Conservation (phyloP, 805 yeast genomes). For the Kodamaea fukazawae region DNA sequence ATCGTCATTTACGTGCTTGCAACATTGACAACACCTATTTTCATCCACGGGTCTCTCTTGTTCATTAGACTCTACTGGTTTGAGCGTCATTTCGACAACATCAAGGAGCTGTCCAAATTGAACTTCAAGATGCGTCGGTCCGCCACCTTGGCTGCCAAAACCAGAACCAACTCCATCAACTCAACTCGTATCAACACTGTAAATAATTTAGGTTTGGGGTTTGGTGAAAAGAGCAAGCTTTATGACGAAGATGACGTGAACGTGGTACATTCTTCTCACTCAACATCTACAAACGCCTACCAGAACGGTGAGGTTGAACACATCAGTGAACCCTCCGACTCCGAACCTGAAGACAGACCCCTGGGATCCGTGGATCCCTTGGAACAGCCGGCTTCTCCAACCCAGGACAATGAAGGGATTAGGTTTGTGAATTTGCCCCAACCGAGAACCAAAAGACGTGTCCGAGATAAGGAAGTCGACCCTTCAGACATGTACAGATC, state of each 20-base stretch:
- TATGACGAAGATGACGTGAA: slow-evolving; percentile 3
- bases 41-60: slow-evolving; percentile 76
- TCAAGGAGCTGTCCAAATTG: slow-evolving; percentile 70
- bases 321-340: slow-evolving; percentile 45
- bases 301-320: slow-evolving; percentile 21
- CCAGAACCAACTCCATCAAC: slow-evolving; percentile 38
- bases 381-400: neutral
- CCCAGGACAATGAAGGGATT: slow-evolving; percentile 34
- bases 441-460: slow-evolving; percentile 36
- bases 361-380: neutral
- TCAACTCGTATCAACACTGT: slow-evolving; percentile 25
- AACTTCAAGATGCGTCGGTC: slow-evolving; percentile 82
- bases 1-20: slow-evolving; percentile 62
- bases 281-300: slow-evolving; percentile 9
- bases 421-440: slow-evolving; percentile 60
- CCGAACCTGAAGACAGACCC: slow-evolving; percentile 15
- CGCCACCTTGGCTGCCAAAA: slow-evolving; percentile 60
- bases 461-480: slow-evolving; percentile 44
- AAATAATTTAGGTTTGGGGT: slow-evolving; percentile 33
- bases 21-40: slow-evolving; percentile 78
- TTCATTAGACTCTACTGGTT: slow-evolving; percentile 84
- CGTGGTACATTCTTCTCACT: slow-evolving; percentile 15
- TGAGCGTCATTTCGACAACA: slow-evolving; percentile 80
- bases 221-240: slow-evolving; percentile 6
- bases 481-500: slow-evolving; percentile 86